These are phyloP conservation scores for Microdochium bolleyi DNA, from an alignment of 2,329 filamentous ascomycete genomes.

Conservation along the genomic window DNA sequence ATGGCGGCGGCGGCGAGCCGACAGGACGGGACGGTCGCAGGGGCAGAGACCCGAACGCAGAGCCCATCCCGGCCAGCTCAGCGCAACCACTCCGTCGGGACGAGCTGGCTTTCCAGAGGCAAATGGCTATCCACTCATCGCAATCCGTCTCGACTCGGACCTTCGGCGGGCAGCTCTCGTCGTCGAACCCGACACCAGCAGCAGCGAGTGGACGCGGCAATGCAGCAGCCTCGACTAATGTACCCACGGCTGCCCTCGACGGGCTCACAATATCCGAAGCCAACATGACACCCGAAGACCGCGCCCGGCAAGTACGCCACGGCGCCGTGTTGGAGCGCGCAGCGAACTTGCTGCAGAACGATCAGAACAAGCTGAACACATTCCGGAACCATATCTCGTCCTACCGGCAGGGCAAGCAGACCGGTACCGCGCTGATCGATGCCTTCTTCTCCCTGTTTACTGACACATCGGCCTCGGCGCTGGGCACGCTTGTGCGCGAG, in stretches of 20 bases:
- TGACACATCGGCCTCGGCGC: slow-evolving; percentile 68
- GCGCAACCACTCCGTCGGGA: slow-evolving; percentile 77
- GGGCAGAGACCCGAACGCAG: slow-evolving; percentile 81
- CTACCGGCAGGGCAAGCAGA: slow-evolving; percentile 62
- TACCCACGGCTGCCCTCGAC: slow-evolving; percentile 29
- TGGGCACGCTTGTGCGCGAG: slow-evolving; percentile 86
- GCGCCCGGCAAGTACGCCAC: slow-evolving; percentile 73
- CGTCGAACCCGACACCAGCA: slow-evolving; percentile 25
- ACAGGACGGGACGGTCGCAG: slow-evolving; percentile 13
- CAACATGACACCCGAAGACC: slow-evolving; percentile 64
- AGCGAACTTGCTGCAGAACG: slow-evolving; percentile 69
- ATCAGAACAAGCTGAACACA: slow-evolving; percentile 62
- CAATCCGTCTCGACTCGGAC: slow-evolving; percentile 72
- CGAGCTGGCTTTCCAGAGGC: slow-evolving; percentile 84
- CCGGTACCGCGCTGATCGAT: slow-evolving; percentile 73
- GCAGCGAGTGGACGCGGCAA: slow-evolving; percentile 4
- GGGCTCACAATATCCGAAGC: slow-evolving; percentile 42
- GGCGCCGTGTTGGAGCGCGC: slow-evolving; percentile 81
- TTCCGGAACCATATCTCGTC: slow-evolving; percentile 77
- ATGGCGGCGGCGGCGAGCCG: slow-evolving; percentile 32
- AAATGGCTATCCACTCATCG: slow-evolving; percentile 83
- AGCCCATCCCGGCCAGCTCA: slow-evolving; percentile 67
- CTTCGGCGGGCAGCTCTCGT: slow-evolving; percentile 79
- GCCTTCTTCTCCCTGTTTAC: slow-evolving; percentile 78
- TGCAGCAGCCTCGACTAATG: slow-evolving; percentile 11